A percentile compares a stretch with the other conserved stretches of the same genome.
Evolutionary conservation across 202 grass and related monocot species (phyloP).

Genomic region (Carex sylvatica): DNA sequence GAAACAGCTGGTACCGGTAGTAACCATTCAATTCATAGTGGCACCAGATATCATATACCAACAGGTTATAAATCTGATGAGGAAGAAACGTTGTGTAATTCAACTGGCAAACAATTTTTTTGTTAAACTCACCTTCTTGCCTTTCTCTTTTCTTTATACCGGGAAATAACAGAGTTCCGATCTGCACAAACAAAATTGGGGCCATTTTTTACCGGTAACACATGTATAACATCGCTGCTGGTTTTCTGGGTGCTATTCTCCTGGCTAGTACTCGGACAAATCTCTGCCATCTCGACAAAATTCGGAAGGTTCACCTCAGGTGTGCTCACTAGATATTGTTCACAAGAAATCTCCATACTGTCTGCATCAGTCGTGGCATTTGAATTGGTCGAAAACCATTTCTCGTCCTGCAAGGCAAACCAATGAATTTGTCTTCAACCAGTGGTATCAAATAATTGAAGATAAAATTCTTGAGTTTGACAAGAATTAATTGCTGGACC

Average conservation of each 20-base stretch:
- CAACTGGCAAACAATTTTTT: background rate
- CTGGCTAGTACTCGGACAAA: constrained; percentile 31
- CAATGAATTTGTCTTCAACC: background rate
- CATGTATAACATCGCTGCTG: background rate
- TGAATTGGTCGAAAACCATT: constrained; percentile 28
- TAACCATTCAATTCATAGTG: background rate
- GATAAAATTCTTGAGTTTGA: background rate
- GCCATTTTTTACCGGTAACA: constrained; percentile 26
- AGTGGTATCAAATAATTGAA: background rate
- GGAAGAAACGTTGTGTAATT: background rate
- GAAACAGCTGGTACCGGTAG: background rate
- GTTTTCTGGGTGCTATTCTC: constrained; percentile 27
- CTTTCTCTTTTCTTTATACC: constrained; percentile 95
- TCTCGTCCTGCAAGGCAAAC: constrained; percentile 31
- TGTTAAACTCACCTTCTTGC: constrained; percentile 62
- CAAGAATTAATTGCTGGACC: background rate
- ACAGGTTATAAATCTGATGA: background rate
- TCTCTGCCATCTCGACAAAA: constrained; percentile 44
- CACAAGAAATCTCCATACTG: constrained; percentile 27
- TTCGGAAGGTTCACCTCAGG: constrained; percentile 35
- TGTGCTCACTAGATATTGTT: constrained; percentile 31
- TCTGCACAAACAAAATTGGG: constrained; percentile 51
- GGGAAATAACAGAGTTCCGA: constrained; percentile 62
- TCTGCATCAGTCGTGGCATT: constrained; percentile 16
- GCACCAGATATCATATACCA: background rate